Percentiles rank a stretch among this genome's conserved stretches.
Conservation (phyloP, 805 yeast genomes). For the Cyberlindnera maritima region DNA sequence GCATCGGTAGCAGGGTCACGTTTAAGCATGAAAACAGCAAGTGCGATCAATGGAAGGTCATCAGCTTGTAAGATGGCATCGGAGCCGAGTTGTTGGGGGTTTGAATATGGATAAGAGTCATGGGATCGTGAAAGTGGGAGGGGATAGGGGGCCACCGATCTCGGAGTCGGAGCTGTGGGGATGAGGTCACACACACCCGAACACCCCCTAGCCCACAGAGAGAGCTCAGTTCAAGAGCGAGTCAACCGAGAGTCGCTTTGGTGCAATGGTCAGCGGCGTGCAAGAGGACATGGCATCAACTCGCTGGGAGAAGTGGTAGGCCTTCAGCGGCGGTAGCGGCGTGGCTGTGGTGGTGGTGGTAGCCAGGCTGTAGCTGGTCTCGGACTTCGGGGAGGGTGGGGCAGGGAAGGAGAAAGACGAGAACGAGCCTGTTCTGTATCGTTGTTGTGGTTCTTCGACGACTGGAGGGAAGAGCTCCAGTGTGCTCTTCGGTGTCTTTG, state of each 20-base stretch:
- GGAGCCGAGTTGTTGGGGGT: no score
- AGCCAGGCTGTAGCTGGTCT: not conserved
- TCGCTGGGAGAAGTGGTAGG: slow-evolving; percentile 10
- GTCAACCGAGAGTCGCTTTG: slow-evolving; percentile 15
- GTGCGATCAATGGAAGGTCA: no score
- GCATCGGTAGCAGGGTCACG: no score
- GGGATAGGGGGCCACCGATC: not conserved
- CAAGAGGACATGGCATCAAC: not conserved
- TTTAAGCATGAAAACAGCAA: not conserved
- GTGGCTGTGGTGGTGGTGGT: not conserved
- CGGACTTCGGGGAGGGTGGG: not conserved
- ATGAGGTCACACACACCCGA: no score
- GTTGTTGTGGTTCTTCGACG: not conserved
- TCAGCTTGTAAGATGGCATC: no score
- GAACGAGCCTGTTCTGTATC: not conserved
- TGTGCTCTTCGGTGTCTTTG: slow-evolving; percentile 1
- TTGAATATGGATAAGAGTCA: not conserved
- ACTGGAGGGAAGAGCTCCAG: not conserved
- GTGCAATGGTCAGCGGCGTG: not conserved
- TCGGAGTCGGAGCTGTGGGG: not conserved
- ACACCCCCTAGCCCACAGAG: no score
- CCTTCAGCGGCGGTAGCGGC: slow-evolving; percentile 12
- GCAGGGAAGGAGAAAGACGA: not conserved
- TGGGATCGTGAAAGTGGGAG: not conserved
- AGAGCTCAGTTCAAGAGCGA: slow-evolving; percentile 12